Base-by-base conservation (phyloP, 805 yeast species). In the Cyberlindnera mississippiensis region DNA sequence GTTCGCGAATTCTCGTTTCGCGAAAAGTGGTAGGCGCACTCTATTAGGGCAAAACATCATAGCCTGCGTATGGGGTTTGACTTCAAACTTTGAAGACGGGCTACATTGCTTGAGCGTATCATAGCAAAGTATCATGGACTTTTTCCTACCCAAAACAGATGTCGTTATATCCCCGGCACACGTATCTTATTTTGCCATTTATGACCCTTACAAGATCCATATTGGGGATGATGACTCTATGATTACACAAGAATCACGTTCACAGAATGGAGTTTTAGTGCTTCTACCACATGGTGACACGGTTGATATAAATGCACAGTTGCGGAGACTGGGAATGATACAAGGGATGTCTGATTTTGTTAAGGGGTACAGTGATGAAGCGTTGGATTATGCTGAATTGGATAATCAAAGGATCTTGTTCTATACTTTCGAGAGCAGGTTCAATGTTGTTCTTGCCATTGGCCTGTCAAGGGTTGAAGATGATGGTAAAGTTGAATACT, bases 291-390 rank as follows among this genome's bases (percentile, higher is more conserved):
- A 31, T 10, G 37, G 40, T 10, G 28, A 26, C 29, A 16, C 38
- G 33, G 33, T 33, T 12, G 46, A 44, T 18, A 28, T 57, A 11
- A 63, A 69, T 46, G 64, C 58, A 6, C 62, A 67, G 46, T 19
- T 33, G 28, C 50, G 68, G 20, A 61, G 60, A 17, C 59, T 72
- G 15, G 76, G 78, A 2, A 51, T 72, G 24, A 59, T 72, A 4
- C 71, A 71, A 39, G 77, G 74, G 1, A 44, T 54, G 28, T 32
- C 37, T 24, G 50, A 47, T 10, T 51, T 50, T 12, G 43, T 40
- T 8, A 16, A 29, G 15, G 52, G 42, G 10, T 46, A 38, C 41
- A 37, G 33, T 33, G 55, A 53, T 8, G 43, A 56, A 38, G 33
- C 45, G 38, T 10, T 55, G 30, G 41, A 45, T 7, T 46, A 26